Evolutionary conservation across 2,329 filamentous ascomycete genomes (phyloP).

Genomic region (Sporothrix sp.): DNA sequence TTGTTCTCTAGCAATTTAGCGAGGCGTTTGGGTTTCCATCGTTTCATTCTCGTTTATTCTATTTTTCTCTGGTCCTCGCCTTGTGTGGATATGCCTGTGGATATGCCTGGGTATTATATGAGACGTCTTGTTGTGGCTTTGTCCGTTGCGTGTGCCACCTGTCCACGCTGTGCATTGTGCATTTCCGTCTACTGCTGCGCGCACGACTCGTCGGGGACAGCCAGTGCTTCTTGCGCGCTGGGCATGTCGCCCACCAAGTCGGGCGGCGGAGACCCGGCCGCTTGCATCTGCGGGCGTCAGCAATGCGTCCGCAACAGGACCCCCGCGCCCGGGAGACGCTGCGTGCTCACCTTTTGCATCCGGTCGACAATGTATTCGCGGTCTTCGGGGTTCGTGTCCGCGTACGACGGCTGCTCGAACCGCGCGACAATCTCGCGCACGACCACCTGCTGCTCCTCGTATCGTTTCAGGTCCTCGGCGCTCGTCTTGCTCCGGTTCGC

Average conservation of each 20-base stretch:
- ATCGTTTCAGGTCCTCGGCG: constrained; percentile 66
- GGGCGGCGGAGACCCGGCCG: constrained; percentile 76
- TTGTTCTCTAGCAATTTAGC: background rate
- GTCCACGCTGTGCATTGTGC: background rate
- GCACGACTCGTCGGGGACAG: constrained; percentile 51
- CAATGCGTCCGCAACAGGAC: constrained; percentile 3
- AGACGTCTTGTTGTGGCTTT: no score
- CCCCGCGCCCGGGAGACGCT: no score
- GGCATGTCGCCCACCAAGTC: constrained; percentile 88
- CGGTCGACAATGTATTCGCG: constrained; percentile 89
- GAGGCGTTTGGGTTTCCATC: background rate
- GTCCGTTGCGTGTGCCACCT: no score
- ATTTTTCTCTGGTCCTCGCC: background rate
- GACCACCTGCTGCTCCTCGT: constrained; percentile 67
- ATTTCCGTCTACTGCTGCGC: constrained; percentile 42
- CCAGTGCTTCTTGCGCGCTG: constrained; percentile 64
- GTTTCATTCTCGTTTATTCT: background rate
- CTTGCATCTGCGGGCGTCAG: constrained; percentile 70
- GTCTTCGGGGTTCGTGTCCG: constrained; percentile 70
- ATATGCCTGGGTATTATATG: background rate
- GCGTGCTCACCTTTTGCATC: constrained; percentile 88
- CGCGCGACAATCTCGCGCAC: constrained; percentile 80
- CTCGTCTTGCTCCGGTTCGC: constrained; percentile 60
- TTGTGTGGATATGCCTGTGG: background rate
- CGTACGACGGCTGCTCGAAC: constrained; percentile 75